Evolutionary conservation across 2,329 filamentous ascomycete genomes (phyloP), one percentile per base, ranked within the genome.

Genomic region (Epichloe aotearoae): DNA sequence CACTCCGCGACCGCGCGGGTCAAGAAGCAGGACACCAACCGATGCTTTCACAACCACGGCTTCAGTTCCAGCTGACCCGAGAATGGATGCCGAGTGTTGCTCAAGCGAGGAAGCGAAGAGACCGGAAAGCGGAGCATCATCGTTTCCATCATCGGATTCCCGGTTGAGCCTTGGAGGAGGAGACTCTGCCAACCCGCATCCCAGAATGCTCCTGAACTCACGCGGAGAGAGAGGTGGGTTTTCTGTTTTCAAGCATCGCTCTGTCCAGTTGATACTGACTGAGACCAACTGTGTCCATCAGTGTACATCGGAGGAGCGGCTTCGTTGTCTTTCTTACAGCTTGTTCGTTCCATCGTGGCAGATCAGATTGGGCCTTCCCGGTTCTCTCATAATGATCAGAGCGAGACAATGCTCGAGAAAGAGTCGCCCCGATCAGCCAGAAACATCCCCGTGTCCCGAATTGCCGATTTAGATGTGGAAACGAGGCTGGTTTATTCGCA

Each of bases 241-340:
- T 2, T 30, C 8, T 30, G 3, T 11, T 30, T 11, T 30, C 8
- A 30, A 10, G 26, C 26, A 30, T 30, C 8, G 8, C 8, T 30
- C 26, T 30, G 26, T 19, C 6, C 14, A 15, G 2, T 12, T n/a
- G 10, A 30, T 26, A 2, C 12, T 41, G 41, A 30, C n/a, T 20
- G 23, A 11, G 41, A 37, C 43, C 60, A 0, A 57, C 36, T 15
- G 2, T 11, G 1, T 5, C 3, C 37, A 8, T 17, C 41, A 75
- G 70, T 76, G 0, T 76, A 71, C 47, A 66, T 75, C 46, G 70
- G 73, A n/a, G 65, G 70, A n/a, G 72, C 70, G 10, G 73, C 73
- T 1, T 72, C 74, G 0, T 62, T 81, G 14, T 79, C 77, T 0
- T 80, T 80, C 52, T 61, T 80, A 1, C 74, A 79, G 51, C 68